Evolutionary conservation across 1,284 basidiomycete species (phyloP), one percentile per base, ranked within the genome.

Genomic region (Peniophora sp.): DNA sequence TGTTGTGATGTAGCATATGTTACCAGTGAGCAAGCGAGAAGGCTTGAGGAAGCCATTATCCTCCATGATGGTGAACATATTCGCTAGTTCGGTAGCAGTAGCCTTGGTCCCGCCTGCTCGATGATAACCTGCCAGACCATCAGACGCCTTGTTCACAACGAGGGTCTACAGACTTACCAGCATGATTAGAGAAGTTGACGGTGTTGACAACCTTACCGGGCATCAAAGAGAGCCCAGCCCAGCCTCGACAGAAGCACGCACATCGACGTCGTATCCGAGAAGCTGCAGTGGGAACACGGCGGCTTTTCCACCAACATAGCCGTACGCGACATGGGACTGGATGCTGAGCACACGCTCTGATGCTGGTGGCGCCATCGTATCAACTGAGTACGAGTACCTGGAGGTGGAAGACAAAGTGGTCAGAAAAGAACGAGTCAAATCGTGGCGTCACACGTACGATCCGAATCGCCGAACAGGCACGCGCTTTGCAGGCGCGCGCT

Each of bases 201-300:
- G 95, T 97, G 67, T 98, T 97, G 39, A 97, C 80, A 22, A 90
- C 86, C 79, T 99, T 77, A 5, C 27, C 27, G 12, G 6, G 27
- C 27, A 32, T 32, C 27, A 32, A 32, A 32, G 24, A 49, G 12
- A 25, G 19, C 45, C 16, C 36, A 49, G 36, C 36, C 36, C 45
- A 51, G 19, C 38, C 38, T 41, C 19, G 39, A 50, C 36, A 46
- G 43, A 49, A 43, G 48, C 49, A 78, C 75, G 79, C 80, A 92
- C 92, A 71, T 99, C 96, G 39, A 98, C 94, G 58, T 99, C 94
- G 70, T 90, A 98, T 22, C 94, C 96, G 44, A 98, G 79, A 54
- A 92, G 85, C 68, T 98, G 95, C 14, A 98, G 77, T 0, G 96
- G 95, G 63, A 99, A 97, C 0, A 92, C 88, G 0, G 96, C 96